Base-by-base conservation (phyloP, 2,329 filamentous ascomycete species). In the Penicillium aurantiogriseum region DNA sequence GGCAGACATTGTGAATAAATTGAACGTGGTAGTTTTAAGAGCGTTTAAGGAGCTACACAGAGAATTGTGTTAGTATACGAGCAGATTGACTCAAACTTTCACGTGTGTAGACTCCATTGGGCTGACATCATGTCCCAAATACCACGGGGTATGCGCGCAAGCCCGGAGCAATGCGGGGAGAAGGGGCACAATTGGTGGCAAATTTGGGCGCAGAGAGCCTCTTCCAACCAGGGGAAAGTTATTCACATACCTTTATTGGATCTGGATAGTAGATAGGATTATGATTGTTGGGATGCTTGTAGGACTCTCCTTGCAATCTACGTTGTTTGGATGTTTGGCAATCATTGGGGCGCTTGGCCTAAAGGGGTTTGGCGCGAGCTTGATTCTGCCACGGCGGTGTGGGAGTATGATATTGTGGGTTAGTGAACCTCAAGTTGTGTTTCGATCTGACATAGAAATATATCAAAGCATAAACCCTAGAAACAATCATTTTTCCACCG, bases 1-100 rank as follows among this genome's bases (percentile, higher is more conserved):
- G 52, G 67, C 66, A 62, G 69, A 67, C 71, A 74, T 74, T 71
- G 60, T 69, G 49, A 25, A 50, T 58, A 49, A 45, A 40, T 44
- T 15, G 25, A 15, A 25, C 13, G 11, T 4, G 38, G 21, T 25
- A 3, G 13, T 2, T 42, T 25, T 21, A 6, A 11, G 17, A 35
- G 3, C 3, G 51, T 17, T 23, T 36, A 38, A 40, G 8, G 2
- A 35, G 47, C 29, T 45, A 9, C 2, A 39, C 5, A 35, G 13
- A 39, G 3, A 13, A 33, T 23, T 10, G 7, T 3, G 43, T 60
- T 21, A 54, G 40, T n/a, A 38, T 36, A 17, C 31, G 19, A 25
- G 27, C 5, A 11, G 21, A 53, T 21, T 27, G 15, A 46, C 25
- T 39, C 9, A 21, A 29, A 23, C 4, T 44, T 54, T 40, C 53